Conservation (phyloP, 306 rosid species). For the Leucaena leucocephala region DNA sequence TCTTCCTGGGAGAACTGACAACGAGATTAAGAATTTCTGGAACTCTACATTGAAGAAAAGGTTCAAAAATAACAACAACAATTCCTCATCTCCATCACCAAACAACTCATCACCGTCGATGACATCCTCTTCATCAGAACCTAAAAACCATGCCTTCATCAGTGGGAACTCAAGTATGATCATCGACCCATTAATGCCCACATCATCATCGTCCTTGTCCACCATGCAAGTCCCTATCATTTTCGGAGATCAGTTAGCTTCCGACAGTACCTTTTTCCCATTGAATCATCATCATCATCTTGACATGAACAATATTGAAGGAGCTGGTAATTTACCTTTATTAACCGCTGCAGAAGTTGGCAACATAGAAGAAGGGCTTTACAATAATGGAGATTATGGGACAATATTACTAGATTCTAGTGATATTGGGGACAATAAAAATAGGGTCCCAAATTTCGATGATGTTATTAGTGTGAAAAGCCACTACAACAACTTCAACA, state of each 20-base stretch:
- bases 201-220: conserved; percentile 61
- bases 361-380: conserved; percentile 29
- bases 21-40: conserved; percentile 96
- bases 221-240: conserved; percentile 45
- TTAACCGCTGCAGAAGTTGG: conserved; percentile 46
- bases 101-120: conserved; percentile 51
- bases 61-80: conserved; percentile 45
- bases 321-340: conserved; percentile 38
- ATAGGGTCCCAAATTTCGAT: background rate
- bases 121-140: conserved; percentile 13
- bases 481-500: conserved; percentile 55
- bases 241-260: conserved; percentile 33
- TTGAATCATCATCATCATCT: conserved; percentile 40
- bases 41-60: conserved; percentile 82
- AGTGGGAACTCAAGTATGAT: conserved; percentile 23
- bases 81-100: conserved; percentile 47
- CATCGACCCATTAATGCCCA: conserved; percentile 39
- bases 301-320: background rate
- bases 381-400: conserved; percentile 50
- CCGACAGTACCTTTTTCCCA: conserved; percentile 48
- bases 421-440: conserved; percentile 13
- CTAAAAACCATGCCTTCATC: conserved; percentile 35
- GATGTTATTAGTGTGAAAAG: conserved; percentile 41
- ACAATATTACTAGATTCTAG: conserved; percentile 41
- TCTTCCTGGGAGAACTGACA: conserved; percentile 94